These are phyloP conservation scores for Opeltia flavorubescens DNA, from an alignment of 495 filamentous ascomycete species.

Conservation along the genomic window DNA sequence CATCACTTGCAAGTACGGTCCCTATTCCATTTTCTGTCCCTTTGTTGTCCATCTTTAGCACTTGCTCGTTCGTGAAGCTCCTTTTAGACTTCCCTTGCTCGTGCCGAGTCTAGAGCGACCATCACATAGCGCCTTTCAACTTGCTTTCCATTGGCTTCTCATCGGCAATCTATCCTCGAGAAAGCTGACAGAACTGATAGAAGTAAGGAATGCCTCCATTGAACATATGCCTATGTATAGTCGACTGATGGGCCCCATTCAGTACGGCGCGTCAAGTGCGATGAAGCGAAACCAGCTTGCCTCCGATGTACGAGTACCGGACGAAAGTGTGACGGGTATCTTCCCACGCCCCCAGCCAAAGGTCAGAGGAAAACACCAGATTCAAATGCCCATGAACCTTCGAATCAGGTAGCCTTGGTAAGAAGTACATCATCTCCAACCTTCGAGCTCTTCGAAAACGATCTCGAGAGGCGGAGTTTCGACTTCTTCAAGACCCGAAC, in stretches of 20 bases:
- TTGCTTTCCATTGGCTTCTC: no score
- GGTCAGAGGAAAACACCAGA: background rate
- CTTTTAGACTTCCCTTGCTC: no score
- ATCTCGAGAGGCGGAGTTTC: constrained; percentile 39
- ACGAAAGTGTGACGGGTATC: constrained; percentile 30
- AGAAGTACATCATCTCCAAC: background rate
- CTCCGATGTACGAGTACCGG: constrained; percentile 34
- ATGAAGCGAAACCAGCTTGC: constrained; percentile 37
- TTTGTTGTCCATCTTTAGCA: background rate
- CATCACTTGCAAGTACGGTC: constrained; percentile 30
- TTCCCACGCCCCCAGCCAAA: background rate
- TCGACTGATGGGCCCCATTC: background rate
- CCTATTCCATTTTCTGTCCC: background rate
- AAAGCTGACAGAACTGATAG: background rate
- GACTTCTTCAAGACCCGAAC: constrained; percentile 45
- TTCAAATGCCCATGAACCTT: constrained; percentile 3
- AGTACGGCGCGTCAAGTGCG: constrained; percentile 42
- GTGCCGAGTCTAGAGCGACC: no score
- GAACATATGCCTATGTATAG: background rate
- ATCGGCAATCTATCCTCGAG: no score
- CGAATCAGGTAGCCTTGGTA: background rate
- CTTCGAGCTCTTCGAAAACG: background rate
- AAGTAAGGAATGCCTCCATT: constrained; percentile 2
- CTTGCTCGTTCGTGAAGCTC: background rate
- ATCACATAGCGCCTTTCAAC: no score